These are phyloP conservation scores for Cryptosporidium viatorum DNA, from an alignment of 169 alveolate species.

Conservation along the genomic window DNA sequence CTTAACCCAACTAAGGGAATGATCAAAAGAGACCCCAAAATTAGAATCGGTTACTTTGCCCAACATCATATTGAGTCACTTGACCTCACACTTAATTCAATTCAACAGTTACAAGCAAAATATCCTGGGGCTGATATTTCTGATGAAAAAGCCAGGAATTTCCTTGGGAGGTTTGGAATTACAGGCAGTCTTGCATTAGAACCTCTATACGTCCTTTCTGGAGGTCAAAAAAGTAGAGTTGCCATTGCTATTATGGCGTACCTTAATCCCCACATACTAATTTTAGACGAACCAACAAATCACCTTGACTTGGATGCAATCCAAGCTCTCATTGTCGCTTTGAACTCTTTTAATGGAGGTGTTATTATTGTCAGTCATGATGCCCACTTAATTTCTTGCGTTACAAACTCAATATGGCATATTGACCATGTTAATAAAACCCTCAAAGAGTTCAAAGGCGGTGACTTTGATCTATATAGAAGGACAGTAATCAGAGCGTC, in stretches of 20 bases:
- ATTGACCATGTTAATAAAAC: constrained; percentile 86
- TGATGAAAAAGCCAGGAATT: constrained; percentile 90
- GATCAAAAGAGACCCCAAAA: constrained; percentile 90
- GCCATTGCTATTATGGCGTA: constrained; percentile 96
- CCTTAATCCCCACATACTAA: constrained; percentile 94
- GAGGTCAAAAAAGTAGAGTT: constrained; percentile 97
- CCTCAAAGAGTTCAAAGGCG: constrained; percentile 89
- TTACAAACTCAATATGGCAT: constrained; percentile 93
- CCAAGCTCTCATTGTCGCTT: constrained; percentile 95
- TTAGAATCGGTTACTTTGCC: constrained; percentile 93
- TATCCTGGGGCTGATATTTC: constrained; percentile 86
- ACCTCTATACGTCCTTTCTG: constrained; percentile 96
- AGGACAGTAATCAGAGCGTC: constrained; percentile 75
- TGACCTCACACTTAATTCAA: constrained; percentile 93
- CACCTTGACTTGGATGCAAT: constrained; percentile 98
- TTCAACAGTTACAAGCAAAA: constrained; percentile 91
- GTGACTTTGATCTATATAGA: constrained; percentile 92
- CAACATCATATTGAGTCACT: constrained; percentile 96
- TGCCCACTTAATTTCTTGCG: constrained; percentile 92
- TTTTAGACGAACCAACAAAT: constrained; percentile 97
- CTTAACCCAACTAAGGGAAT: constrained; percentile 90
- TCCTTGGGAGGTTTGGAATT: constrained; percentile 94
- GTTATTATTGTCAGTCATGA: constrained; percentile 95
- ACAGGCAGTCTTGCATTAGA: constrained; percentile 94
- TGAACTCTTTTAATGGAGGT: constrained; percentile 95